phyloP scores from a whole-genome alignment of 306 rosid species.

The Castanea sativa region DNA sequence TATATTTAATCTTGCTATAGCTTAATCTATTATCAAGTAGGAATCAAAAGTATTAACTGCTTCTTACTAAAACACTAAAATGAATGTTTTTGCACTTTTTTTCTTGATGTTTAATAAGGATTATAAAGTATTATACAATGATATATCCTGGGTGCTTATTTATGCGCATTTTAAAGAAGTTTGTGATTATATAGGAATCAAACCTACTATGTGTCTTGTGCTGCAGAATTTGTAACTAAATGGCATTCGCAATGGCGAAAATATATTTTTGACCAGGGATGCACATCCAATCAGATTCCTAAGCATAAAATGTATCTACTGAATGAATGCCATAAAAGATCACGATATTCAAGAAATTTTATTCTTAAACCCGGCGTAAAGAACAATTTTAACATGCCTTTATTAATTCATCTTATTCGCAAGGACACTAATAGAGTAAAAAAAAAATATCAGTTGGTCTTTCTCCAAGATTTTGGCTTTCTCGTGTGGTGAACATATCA shows the following conservation, averaged over 20 bases:
- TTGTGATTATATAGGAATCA: background rate
- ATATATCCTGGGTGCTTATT: background rate
- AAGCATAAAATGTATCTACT: background rate
- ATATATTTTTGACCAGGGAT: background rate
- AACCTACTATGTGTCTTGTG: background rate
- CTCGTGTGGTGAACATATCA: background rate
- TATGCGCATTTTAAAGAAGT: background rate
- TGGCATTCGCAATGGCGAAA: background rate
- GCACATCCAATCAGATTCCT: background rate
- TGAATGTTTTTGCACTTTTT: too few relatives aligned
- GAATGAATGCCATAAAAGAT: background rate
- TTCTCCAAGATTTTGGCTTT: slow-evolving; percentile 1
- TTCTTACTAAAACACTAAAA: too few relatives aligned
- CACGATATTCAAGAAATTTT: background rate
- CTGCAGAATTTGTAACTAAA: background rate
- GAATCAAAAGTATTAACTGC: too few relatives aligned
- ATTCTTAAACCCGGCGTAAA: background rate
- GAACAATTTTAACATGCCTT: background rate
- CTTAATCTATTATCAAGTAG: too few relatives aligned
- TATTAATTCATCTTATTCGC: background rate
- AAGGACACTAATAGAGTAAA: background rate
- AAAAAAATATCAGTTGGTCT: background rate
- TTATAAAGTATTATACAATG: background rate
- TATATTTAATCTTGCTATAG: too few relatives aligned
- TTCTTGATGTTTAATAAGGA: background rate